phyloP scores from a whole-genome alignment of 2,329 filamentous ascomycete genomes.

The Aspergillus felis region DNA sequence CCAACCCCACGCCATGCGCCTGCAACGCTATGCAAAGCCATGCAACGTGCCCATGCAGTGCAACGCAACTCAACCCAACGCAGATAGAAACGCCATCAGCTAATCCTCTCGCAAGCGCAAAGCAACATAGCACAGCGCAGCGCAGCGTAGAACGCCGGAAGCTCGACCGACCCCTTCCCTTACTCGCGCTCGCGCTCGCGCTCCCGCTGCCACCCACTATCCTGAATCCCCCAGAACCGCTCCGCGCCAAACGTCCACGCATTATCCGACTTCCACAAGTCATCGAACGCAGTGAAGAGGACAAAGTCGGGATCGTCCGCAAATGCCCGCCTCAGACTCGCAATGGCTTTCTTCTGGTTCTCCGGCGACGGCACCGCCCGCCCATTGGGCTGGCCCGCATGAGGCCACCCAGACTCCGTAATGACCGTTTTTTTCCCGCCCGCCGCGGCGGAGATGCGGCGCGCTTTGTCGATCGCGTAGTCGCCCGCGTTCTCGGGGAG shows the following conservation, averaged over 20 bases:
- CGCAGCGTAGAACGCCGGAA: not conserved
- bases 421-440: conserved; percentile 64
- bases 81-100: not conserved
- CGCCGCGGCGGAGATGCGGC: conserved; percentile 42
- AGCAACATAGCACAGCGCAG: not conserved
- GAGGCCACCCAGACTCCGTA: conserved; percentile 83
- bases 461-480: conserved; percentile 60
- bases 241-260: conserved; percentile 65
- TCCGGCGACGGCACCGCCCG: conserved; percentile 63
- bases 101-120: not conserved
- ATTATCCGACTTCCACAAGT: conserved; percentile 69
- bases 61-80: not conserved
- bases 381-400: conserved; percentile 62
- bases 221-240: conserved; percentile 67
- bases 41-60: not conserved
- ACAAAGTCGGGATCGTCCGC: conserved; percentile 48
- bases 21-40: not conserved
- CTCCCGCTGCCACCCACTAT: not conserved
- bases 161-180: not conserved
- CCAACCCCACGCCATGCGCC: not conserved
- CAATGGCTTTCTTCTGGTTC: conserved; percentile 64
- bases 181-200: too few species aligned
- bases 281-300: conserved; percentile 76
- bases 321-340: conserved; percentile 61
- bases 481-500: conserved; percentile 59